Base-by-base conservation (phyloP, 768 basidiomycete genomes). In the Leccinum variicolor region DNA sequence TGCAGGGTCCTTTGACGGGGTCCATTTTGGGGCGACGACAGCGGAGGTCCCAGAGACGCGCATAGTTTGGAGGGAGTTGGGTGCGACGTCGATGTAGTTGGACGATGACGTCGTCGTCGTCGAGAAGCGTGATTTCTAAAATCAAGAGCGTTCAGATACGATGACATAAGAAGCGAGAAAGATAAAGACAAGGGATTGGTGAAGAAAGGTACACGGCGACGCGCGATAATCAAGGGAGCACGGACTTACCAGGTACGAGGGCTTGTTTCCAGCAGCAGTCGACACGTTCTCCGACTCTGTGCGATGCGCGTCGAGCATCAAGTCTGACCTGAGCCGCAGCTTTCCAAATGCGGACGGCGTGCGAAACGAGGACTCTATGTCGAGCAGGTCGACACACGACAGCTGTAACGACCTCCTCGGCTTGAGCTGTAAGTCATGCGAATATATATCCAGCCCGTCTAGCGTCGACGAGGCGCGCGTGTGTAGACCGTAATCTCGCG, bases 51-150 rank as follows among this genome's bases (percentile, higher is more conserved):
- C 52, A 1, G 31, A 48, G 25, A 47, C 10, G 4, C 41, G 52
- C 11, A 14, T 43, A 47, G 45, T 58, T 10, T 55, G 67, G 9
- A 48, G 21, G 3, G 53, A 25, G 19, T 21, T 41, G 10, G 57
- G 11, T 1, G 53, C 11, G 13, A 63, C 58, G 6, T 70, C 65
- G 17, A 74, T 56, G 45, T 67, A 66, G 47, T 69, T 63, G 33
- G 74, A 75, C 3, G 74, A 74, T 5, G 75, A 69, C 0, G 66
- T 69, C 6, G 74, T 75, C 31, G 74, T 72, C 25, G 63, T 62
- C 29, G 74, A 75, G 54, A 76, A 76, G 17, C 70, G 74, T 9
- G 74, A 75, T 45, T 47, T 62, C 75, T 74, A 49, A 26, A 46
- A 8, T 25, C 46, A 43, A 15, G 13, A 62, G 47, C 3, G 29